Evolutionary conservation across 352 stramenopile species (phyloP), one percentile per base, ranked within the genome.

Genomic region (Phytophthora capsici): DNA sequence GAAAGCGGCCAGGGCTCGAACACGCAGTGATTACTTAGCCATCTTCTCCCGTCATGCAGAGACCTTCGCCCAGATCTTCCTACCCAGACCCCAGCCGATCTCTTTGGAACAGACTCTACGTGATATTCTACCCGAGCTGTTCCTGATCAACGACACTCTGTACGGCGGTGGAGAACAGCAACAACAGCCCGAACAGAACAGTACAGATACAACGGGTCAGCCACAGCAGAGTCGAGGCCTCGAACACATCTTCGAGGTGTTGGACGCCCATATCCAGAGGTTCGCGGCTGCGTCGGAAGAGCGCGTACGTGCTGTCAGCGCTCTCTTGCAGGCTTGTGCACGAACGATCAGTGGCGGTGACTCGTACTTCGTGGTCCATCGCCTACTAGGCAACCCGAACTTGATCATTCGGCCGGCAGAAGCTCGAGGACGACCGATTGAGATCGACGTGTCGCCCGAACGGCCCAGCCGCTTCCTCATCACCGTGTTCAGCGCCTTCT

Each of bases 321-420:
- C 86, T 9, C 45, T 94, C 13, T 61, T 92, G 20, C 83, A 94
- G 55, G 86, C 86, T 8, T 92, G 82, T 45, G 86, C 83, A 4
- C 76, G 86, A 7, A 92, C 83, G 1, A 92, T 92, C 60, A 90
- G 82, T 32, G 85, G 85, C 6, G 85, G 85, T 6, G 85, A 94
- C 65, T 92, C 83, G 49, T 94, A 92, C 48, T 89, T 92, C 50
- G 86, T 94, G 2, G 80, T 91, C 8, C 83, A 91, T 57, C 88
- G 78, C 38, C 54, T 94, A 9, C 66, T 94, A 12, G 85, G 85
- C 19, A 91, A 89, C 44, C 68, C 78, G 28, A 81, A 58, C 22
- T 88, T 90, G 73, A 89, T 93, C 57, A 89, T 93, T 40, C 81
- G 85, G 8, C 85, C 85, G 2, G 85, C 85, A 0, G 82, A 93